Base-by-base conservation (phyloP, 2,329 filamentous ascomycete species). In the Cylindrodendrum hubeiense region DNA sequence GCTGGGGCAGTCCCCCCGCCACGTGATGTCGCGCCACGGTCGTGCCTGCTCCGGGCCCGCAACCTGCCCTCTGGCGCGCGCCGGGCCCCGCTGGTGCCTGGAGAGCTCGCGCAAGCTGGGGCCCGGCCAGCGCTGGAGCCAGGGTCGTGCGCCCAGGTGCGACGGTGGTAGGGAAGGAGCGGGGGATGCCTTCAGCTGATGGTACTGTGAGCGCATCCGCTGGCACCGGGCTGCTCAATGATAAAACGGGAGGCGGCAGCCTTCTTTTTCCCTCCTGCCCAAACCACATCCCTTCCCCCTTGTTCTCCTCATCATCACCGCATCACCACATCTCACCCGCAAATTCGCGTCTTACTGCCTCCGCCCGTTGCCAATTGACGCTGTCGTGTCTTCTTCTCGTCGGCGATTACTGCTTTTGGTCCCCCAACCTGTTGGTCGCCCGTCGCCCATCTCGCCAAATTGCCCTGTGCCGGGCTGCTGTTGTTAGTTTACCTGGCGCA, bases 51-150 rank as follows among this genome's bases (percentile, higher is more conserved):
- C 3, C 33, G 12, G 8, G 64, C 62, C 60, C 30, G 52, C 63
- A 24, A 5, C 30, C 8, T 3, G 15, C 43, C 44, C 19, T 49
- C 30, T 67, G 63, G 65, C 66, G 62, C 63, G 69, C 54, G 60
- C 66, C 73, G 74, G n/a, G 66, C 76, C 74, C 72, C 60, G 65
- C 65, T 75, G 74, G 64, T 76, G 75, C 75, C 71, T 74, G 44
- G 33, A 71, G 68, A 39, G 37, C 37, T 39, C 17, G 37, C 37
- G 37, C 37, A 19, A 39, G 37, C 15, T 39, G 37, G 37, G n/a
- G 37, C 17, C 65, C 37, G n/a, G 8, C 5, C 5, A 39, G 15
- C 15, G 8, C 67, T 67, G 52, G 55, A 57, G 33, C 30, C 17
- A 39, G 44, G 33, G 37, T 51, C 22, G 19, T 33, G 33, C 33